Conservation (phyloP, 805 yeast genomes). For the Saccharomyces eubayanus region DNA sequence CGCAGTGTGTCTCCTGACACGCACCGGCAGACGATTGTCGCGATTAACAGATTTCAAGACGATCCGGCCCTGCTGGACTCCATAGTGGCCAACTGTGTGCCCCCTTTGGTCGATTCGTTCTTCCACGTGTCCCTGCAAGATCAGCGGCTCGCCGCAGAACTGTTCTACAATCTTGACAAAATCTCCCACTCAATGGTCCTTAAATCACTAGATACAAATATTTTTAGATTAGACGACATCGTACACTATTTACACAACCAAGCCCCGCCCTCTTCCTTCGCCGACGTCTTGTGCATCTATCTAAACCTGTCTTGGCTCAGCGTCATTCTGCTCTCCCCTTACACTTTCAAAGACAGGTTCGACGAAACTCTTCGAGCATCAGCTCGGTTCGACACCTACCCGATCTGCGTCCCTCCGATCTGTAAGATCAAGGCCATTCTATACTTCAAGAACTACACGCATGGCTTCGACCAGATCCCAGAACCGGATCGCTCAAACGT, state of each 20-base stretch:
- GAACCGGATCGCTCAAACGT: conserved; percentile 12
- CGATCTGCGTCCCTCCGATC: conserved; percentile 32
- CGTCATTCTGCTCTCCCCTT: conserved; percentile 65
- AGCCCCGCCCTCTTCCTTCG: neutral
- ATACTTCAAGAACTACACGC: conserved; percentile 21
- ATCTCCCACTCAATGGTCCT: conserved; percentile 34
- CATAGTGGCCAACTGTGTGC: conserved; percentile 3
- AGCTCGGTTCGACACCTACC: conserved; percentile 36
- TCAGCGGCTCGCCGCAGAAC: conserved; percentile 8
- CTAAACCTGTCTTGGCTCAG: conserved; percentile 64
- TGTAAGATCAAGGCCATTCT: conserved; percentile 27
- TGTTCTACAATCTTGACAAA: conserved; percentile 55
- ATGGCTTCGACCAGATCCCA: conserved; percentile 3
- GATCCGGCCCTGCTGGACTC: conserved; percentile 17
- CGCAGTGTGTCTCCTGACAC: neutral
- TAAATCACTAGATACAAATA: neutral
- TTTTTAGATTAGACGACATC: neutral
- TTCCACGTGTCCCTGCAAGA: neutral
- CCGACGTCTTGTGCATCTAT: conserved; percentile 17
- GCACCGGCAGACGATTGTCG: conserved; percentile 2
- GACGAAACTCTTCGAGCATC: conserved; percentile 15
- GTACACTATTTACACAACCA: neutral
- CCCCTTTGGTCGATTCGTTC: neutral
- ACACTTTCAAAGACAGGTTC: conserved; percentile 39
- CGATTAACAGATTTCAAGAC: conserved; percentile 21